Conservation (phyloP, 1,284 basidiomycete species). For the Naganishia sp. region DNA sequence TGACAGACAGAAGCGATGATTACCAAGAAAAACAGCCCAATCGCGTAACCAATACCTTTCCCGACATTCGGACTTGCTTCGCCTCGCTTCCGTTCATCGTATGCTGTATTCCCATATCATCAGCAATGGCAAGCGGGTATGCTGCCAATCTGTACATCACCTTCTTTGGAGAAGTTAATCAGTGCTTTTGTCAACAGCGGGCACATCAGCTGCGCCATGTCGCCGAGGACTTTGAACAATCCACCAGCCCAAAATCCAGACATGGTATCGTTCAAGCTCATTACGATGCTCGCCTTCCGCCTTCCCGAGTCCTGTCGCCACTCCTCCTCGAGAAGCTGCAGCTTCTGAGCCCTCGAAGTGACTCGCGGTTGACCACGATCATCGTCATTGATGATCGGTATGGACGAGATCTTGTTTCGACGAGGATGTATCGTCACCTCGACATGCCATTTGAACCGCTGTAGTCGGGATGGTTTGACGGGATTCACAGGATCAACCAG, state of each 20-base stretch:
- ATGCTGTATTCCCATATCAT: constrained; percentile 35
- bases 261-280: constrained; percentile 72
- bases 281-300: constrained; percentile 61
- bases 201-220: constrained; percentile 63
- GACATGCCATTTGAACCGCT: constrained; percentile 58
- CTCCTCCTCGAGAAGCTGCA: constrained; percentile 39
- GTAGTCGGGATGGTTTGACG: constrained; percentile 54
- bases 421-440: constrained; percentile 53
- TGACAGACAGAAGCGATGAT: constrained; percentile 63
- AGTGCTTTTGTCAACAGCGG: constrained; percentile 68
- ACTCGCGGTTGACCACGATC: constrained; percentile 1
- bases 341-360: constrained; percentile 23
- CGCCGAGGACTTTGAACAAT: constrained; percentile 54
- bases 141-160: constrained; percentile 45
- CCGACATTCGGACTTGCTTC: constrained; percentile 59
- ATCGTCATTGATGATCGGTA: constrained; percentile 35
- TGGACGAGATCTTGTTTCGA: constrained; percentile 65
- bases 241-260: constrained; percentile 70
- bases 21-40: constrained; percentile 68
- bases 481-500: constrained; percentile 34
- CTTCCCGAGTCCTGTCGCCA: constrained; percentile 47
- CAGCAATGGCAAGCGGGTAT: constrained; percentile 26
- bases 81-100: constrained; percentile 44
- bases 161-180: constrained; percentile 67
- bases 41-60: constrained; percentile 68